Conservation (phyloP, 768 basidiomycete genomes). For the Suillus luteus region DNA sequence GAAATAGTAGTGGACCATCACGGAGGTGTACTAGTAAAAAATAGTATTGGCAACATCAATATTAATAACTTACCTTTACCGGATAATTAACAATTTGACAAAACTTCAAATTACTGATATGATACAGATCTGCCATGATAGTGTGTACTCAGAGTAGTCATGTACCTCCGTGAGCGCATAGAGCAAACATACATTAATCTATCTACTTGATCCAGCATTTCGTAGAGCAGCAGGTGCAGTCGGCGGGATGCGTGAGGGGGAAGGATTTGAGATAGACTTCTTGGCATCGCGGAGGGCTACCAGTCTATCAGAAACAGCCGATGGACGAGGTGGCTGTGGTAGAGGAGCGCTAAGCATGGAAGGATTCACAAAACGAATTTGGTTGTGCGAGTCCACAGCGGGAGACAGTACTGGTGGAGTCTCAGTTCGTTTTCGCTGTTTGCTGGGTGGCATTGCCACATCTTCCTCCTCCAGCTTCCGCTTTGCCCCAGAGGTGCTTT, state of each 20-base stretch:
- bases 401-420: not conserved
- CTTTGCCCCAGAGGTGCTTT: slow-evolving; percentile 11
- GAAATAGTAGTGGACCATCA: no score
- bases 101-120: not conserved
- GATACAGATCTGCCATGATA: slow-evolving; percentile 1
- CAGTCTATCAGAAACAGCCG: slow-evolving; percentile 21
- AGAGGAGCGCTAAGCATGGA: not conserved
- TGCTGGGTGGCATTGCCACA: not conserved
- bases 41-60: no score
- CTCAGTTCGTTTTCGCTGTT: slow-evolving; percentile 15
- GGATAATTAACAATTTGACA: not conserved
- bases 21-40: no score
- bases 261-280: slow-evolving; percentile 15
- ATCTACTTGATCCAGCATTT: slow-evolving; percentile 10
- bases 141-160: not conserved
- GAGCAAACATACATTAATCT: not conserved
- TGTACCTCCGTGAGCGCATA: not conserved
- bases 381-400: not conserved
- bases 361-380: not conserved
- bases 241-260: slow-evolving; percentile 13
- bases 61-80: no score
- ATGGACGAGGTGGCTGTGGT: slow-evolving; percentile 19
- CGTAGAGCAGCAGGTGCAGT: slow-evolving; percentile 13
- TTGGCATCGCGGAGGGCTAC: slow-evolving; percentile 21
- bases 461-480: slow-evolving; percentile 32